Base-by-base conservation (phyloP, 2,329 filamentous ascomycete species). In the Cladobotryum mycophilum region DNA sequence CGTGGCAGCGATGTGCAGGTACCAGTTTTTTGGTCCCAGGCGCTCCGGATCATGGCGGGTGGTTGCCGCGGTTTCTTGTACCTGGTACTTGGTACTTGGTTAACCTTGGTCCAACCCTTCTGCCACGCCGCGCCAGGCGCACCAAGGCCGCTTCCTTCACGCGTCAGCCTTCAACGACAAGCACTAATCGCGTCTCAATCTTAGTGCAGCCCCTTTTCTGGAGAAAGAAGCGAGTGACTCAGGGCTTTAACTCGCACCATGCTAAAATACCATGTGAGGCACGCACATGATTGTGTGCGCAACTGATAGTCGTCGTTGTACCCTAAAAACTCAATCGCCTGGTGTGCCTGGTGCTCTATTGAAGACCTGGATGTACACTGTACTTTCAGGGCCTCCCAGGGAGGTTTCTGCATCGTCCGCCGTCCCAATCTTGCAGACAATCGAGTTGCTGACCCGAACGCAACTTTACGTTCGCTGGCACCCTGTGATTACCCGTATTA, bases 1-100 rank as follows among this genome's bases (percentile, higher is more conserved):
- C 41, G 25, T 4, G 15, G 41, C 44, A 46, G 41, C 38, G 51
- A 53, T 53, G 48, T 15, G 47, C 49, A 52, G 45, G 42, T 43
- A 47, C 45, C 46, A 38, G 13, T 33, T 34, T 30, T 37, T 35
- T 17, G 11, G 20, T 43, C 44, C 45, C 45, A 48, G 43, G 22
- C 20, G 37, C 41, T 47, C 49, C 52, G 45, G 52, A 44, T 41
- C 45, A 41, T 45, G 38, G 48, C 53, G 30, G 25, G 35, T 45
- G 35, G 30, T 43, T 50, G 51, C 51, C 47, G 38, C 48, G 20
- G 48, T 30, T 7, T 30, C 47, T 43, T 43, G 43, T 15, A 36
- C 37, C 38, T 30, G 37, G 37, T 41, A 25, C 36, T 40, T 30
- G 37, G 30, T 36, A 25, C 36, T 18, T 37, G 25, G 42, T 18